Base-by-base conservation (phyloP, 2,329 filamentous ascomycete genomes). In the Fusarium subglutinans region DNA sequence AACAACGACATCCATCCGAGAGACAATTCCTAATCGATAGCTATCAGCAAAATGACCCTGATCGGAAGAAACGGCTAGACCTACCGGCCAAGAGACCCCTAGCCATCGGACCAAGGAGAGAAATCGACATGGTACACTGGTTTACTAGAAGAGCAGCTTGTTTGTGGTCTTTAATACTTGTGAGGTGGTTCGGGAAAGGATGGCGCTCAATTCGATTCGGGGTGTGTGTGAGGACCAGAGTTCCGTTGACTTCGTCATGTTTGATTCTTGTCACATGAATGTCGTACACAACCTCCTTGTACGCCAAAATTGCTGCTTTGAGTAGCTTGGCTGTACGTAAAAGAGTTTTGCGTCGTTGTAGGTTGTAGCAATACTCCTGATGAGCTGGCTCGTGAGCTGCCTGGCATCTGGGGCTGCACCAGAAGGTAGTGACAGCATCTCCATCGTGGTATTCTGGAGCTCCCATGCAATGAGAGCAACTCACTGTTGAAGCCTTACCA, bases 331-430 rank as follows among this genome's bases (percentile, higher is more conserved):
- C 45, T 17, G 70, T 51, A 24, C 70, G 57, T 17, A 63, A 17
- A 6, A 74, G 50, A 45, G 37, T 50, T 43, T 57, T 74, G 22
- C 70, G 58, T 24, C n/a, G 40, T 13, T 48, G 55, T 38, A 71
- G 28, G 17, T 58, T 57, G 35, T 24, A 43, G 53, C 71, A 75
- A n/a, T 30, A 28, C 22, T 26, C 22, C 22, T 63, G 73, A 30
- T 75, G 73, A 5, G 24, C 35, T 18, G 40, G 47, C 60, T 51
- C 47, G 59, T 75, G 40, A 38, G 35, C 37, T 18, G 15, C 51
- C 50, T 73, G 56, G 35, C 70, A 75, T 26, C 66, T 70, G 18
- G n/a, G 53, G 30, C 43, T 43, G 56, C 66, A 75, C 59, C 70
- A 75, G 37, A 60, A 56, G 45, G 45, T 24, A 26, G 24, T 22